These are phyloP conservation scores for Nyctanthes arbortristis DNA, from an alignment of 257 asterid species.

Conservation along the genomic window DNA sequence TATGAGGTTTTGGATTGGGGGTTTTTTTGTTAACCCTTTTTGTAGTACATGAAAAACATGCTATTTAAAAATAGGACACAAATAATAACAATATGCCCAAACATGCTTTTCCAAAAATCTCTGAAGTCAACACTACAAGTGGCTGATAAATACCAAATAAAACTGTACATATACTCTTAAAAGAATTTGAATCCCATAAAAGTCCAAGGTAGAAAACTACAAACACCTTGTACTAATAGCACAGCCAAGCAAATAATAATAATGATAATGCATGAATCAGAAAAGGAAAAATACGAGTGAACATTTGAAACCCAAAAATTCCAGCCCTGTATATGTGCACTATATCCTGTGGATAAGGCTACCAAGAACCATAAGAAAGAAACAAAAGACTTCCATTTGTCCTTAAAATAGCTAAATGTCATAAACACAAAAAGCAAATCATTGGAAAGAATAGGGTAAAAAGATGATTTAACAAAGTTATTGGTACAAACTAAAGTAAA, in stretches of 20 bases:
- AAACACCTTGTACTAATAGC: conserved; percentile 5
- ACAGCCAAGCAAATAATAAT: background rate
- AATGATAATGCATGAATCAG: conserved; percentile 32
- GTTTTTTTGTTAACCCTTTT: no score
- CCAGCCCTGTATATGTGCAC: conserved; percentile 39
- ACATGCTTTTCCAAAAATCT: conserved; percentile 28
- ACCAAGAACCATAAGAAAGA: background rate
- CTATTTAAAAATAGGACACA: background rate
- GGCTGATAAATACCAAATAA: conserved; percentile 28
- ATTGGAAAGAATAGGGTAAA: conserved; percentile 8
- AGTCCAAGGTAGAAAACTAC: conserved; percentile 49
- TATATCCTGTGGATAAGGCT: conserved; percentile 46
- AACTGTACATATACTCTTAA: conserved; percentile 11
- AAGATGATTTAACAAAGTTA: background rate
- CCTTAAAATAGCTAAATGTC: conserved; percentile 18
- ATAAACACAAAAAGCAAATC: conserved; percentile 3
- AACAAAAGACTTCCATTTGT: conserved; percentile 4
- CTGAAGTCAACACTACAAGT: conserved; percentile 30
- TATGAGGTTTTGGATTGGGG: background rate
- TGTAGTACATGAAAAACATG: background rate
- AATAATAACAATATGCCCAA: background rate
- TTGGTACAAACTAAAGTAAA: background rate
- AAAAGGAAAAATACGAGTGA: conserved; percentile 36
- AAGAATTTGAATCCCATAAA: conserved; percentile 43
- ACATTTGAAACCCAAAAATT: conserved; percentile 28